Conservation (phyloP, 192 early-diverging fungal genomes). For the Backusella tuberculispora region DNA sequence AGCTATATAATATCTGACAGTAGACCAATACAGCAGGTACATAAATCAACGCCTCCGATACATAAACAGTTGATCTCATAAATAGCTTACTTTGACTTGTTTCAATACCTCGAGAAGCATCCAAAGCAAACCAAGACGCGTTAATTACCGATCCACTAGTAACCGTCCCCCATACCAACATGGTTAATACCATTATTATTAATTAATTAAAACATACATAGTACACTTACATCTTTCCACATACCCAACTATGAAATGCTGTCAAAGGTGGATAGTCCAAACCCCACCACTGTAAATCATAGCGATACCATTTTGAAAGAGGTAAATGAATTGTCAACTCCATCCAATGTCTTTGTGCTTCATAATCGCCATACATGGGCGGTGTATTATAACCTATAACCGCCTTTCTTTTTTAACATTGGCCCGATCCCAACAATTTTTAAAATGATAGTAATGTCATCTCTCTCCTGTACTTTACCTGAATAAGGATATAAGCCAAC, state of each 20-base stretch:
- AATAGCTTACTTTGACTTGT: constrained; percentile 76
- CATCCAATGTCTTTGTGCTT: constrained; percentile 99
- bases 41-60: constrained; percentile 77
- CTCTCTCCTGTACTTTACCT: constrained; percentile 43
- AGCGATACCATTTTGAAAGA: constrained; percentile 82
- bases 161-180: neutral
- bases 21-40: constrained; percentile 78
- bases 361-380: constrained; percentile 95
- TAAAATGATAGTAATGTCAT: neutral
- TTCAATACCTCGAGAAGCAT: constrained; percentile 85
- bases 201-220: neutral
- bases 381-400: constrained; percentile 59
- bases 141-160: constrained; percentile 74
- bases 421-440: neutral
- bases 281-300: constrained; percentile 91
- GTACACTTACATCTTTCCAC: constrained; percentile 71
- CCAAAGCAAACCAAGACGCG: constrained; percentile 84
- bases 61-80: constrained; percentile 84
- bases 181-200: neutral
- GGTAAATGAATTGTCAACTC: constrained; percentile 89
- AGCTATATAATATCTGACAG: constrained; percentile 49
- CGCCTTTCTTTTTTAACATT: too few relatives aligned
- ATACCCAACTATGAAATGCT: constrained; percentile 90
- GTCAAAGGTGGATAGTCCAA: constrained; percentile 98
- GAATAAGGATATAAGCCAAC: constrained; percentile 77